Percentiles rank a stretch among this genome's conserved stretches.
Conservation (phyloP, 257 asterid species). For the Mentha longifolia region DNA sequence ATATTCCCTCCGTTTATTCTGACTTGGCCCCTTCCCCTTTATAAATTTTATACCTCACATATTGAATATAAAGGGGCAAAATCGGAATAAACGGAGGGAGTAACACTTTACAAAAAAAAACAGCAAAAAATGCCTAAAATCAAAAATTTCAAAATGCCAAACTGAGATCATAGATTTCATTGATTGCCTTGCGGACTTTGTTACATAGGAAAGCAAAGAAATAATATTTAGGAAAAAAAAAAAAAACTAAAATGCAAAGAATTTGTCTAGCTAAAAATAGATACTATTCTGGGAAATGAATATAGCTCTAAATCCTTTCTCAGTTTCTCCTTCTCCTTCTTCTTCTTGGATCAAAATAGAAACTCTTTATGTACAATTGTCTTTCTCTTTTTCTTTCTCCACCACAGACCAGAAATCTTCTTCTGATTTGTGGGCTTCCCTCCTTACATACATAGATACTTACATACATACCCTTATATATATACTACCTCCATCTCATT, state of each 20-base stretch:
- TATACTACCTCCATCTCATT: no score
- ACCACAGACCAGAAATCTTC: slow-evolving; percentile 46
- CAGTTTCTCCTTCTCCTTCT: slow-evolving; percentile 3
- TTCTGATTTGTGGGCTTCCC: slow-evolving; percentile 30
- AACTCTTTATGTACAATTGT: slow-evolving; percentile 44
- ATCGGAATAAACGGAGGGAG: no score
- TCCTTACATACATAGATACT: not conserved
- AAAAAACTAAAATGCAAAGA: slow-evolving; percentile 22
- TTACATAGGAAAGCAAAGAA: slow-evolving; percentile 30
- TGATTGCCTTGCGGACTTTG: slow-evolving; percentile 69
- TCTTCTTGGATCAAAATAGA: not conserved
- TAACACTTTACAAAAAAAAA: no score
- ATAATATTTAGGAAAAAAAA: not conserved
- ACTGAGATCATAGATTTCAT: slow-evolving; percentile 31
- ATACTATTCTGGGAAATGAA: slow-evolving; percentile 31
- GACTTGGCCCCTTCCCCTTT: no score
- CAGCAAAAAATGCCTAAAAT: not conserved
- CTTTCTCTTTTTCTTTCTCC: slow-evolving; percentile 30
- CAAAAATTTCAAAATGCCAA: slow-evolving; percentile 1
- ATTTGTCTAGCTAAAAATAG: slow-evolving; percentile 34
- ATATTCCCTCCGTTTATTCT: no score
- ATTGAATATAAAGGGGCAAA: no score
- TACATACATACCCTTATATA: not conserved
- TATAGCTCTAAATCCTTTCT: not conserved
- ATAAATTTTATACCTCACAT: no score